Percentiles rank a stretch among this genome's conserved stretches.
Conservation (phyloP, 768 basidiomycete species). For the Macrolepiota dolichaula region DNA sequence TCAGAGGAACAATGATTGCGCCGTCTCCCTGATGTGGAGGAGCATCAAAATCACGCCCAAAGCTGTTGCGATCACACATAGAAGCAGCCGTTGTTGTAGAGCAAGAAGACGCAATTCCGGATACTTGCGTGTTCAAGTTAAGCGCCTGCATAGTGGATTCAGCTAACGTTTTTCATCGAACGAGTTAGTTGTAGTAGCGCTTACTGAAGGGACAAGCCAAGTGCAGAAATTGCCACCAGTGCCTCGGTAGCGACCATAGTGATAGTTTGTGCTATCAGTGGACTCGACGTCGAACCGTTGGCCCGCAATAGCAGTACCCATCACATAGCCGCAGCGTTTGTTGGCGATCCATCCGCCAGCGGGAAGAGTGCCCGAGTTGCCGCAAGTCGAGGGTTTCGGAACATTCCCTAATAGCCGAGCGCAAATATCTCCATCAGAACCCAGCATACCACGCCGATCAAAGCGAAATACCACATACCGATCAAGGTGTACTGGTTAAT, state of each 20-base stretch:
- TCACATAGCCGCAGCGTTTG: constrained; percentile 24
- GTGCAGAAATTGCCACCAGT: constrained; percentile 24
- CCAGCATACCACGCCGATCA: background rate
- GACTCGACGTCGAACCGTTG: constrained; percentile 21
- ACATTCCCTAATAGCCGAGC: constrained; percentile 16
- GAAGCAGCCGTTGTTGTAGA: constrained; percentile 15
- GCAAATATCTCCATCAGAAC: background rate
- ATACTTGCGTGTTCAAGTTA: constrained; percentile 1
- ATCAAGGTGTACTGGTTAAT: constrained; percentile 8
- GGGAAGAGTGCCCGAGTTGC: constrained; percentile 20
- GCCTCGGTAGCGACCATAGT: constrained; percentile 24
- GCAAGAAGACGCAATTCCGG: constrained; percentile 14
- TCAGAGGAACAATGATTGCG: constrained; percentile 20
- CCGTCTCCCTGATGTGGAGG: constrained; percentile 23
- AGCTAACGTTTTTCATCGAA: background rate
- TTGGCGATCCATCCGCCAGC: constrained; percentile 25
- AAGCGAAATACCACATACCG: background rate
- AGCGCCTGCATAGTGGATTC: background rate
- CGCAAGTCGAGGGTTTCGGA: constrained; percentile 22
- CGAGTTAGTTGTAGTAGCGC: background rate
- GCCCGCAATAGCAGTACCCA: constrained; percentile 23
- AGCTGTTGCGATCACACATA: constrained; percentile 20
- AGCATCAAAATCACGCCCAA: constrained; percentile 23
- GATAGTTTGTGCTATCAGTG: constrained; percentile 18
- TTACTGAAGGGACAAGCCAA: constrained; percentile 19